Base-by-base conservation (phyloP, 2,329 filamentous ascomycete species). In the Penicillium sp. region DNA sequence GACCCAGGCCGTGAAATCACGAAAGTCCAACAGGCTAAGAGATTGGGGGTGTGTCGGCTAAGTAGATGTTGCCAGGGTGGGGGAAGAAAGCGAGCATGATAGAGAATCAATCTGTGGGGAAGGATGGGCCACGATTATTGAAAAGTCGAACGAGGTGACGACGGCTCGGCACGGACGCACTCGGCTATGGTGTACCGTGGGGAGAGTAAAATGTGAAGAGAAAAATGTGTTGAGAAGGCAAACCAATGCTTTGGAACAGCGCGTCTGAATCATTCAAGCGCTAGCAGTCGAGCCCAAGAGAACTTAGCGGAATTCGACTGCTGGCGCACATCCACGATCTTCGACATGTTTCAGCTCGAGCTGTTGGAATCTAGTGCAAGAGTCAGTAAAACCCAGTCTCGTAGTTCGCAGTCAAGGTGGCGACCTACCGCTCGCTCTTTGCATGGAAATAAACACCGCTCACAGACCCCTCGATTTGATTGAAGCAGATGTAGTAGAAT, bases 401-500 rank as follows among this genome's bases (percentile, higher is more conserved):
- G 45, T 7, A 30, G 22, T 30, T 35, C 38, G n/a, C 19, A 4
- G n/a, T 7, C 64, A 22, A 22, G 19, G 10, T 19, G 42, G 38
- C 28, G 14, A 85, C 90, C 80, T 79, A 97, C 92, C 94, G 97
- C 81, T 98, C 94, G 79, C 93, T 98, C 81, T 96, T 97, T 13
- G 92, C 91, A 80, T 99, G 95, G 76, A 97, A 99, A 79, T 99
- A 99, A 60, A 98, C 97, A 19, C 95, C 95, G 72, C 88, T 93
- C 43, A 99, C 90, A 65, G 85, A 89, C 7, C 94, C 95, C 65
- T 89, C 86, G 52, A 92, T 81, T 78, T 98, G 94, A 76, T 98
- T 97, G 81, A 98, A 98, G 80, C 93, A 97, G 68, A 99, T 98
- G 73, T 99, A 99, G 76, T 98, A 99, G 75, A 99, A 99, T 0